Base-by-base conservation (phyloP, 148 eudicot species). In the Persicaria tinctoria region DNA sequence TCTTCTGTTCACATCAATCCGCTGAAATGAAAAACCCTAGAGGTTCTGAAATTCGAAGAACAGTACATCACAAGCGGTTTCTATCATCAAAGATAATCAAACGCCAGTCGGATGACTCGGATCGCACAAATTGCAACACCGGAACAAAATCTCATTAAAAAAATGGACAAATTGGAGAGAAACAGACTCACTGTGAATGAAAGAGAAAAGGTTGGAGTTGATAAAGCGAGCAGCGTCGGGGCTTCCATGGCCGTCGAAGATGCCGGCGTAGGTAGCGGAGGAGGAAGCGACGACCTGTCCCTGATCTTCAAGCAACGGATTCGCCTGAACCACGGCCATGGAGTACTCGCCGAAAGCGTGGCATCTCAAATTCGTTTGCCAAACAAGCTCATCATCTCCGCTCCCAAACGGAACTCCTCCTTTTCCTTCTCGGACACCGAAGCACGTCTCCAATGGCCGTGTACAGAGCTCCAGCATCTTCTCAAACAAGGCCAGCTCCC, bases 171-270 rank as follows among this genome's bases (percentile, higher is more conserved):
- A 13, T 50, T 53, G 12, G 1, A 8, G 6, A 49, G 13, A 3
- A 6, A 23, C 10, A 75, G 51, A 79, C 85, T 38, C 86, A 94
- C 98, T 84, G 49, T 84, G 89, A 41, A 94, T 75, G 73, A 81
- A 80, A 68, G 86, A 79, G 47, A 91, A 94, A 59, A 94, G 91
- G 74, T 85, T 79, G 11, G 82, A 78, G 63, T 86, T 89, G 54
- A 94, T 86, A 55, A 94, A 94, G 3, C 90, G 87, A 13, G 98
- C 86, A 27, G 98, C 93, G 68, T 94, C 91, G 38, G 97, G 91
- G n/a, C 98, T 97, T 38, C 98, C 98, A 77, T 94, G 98, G 41
- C 98, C 98, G 60, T 94, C 98, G 77, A 86, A 94, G 47, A 94
- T 96, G 14, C 98, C 98, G 46, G 91, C 90, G 71, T 77, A 91